A percentile compares a stretch with the other conserved stretches of the same genome.
Evolutionary conservation across 768 basidiomycete species (phyloP).

Genomic region (Hortiboletus flavorubellus): DNA sequence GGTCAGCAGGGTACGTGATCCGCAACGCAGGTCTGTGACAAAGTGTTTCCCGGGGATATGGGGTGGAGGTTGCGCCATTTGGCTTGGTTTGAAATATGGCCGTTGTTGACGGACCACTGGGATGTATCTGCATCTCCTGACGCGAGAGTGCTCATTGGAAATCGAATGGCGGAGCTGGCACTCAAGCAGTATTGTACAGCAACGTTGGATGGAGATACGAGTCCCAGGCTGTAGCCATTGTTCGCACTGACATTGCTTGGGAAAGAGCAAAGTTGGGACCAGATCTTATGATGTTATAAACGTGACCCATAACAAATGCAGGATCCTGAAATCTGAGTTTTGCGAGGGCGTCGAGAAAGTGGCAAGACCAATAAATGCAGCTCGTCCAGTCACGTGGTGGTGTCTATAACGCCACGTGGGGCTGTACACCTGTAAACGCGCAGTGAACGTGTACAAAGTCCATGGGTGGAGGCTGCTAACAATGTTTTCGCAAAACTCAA

Average conservation of each 20-base stretch:
- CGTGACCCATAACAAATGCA: neutral
- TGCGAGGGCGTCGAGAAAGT: neutral
- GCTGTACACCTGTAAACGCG: neutral
- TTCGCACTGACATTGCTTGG: neutral
- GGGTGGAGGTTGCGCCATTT: conserved; percentile 47
- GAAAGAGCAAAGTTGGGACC: too few relatives aligned
- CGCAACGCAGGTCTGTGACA: conserved; percentile 41
- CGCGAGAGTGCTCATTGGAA: conserved; percentile 59
- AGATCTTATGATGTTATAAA: neutral
- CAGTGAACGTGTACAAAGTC: conserved; percentile 3
- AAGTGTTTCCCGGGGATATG: conserved; percentile 26
- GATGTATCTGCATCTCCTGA: conserved; percentile 47
- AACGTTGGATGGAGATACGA: conserved; percentile 26
- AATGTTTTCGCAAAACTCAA: conserved; percentile 32
- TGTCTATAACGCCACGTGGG: conserved; percentile 6
- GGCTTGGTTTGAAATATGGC: conserved; percentile 61
- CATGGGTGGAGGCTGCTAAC: conserved; percentile 18
- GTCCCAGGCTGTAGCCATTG: neutral
- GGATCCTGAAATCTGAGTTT: too few relatives aligned
- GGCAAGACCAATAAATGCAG: too few relatives aligned
- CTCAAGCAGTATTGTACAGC: conserved; percentile 53
- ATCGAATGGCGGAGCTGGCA: conserved; percentile 60
- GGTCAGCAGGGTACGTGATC: conserved; percentile 41
- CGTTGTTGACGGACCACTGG: conserved; percentile 56
- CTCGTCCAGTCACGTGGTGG: conserved; percentile 25